A percentile compares a stretch with the other conserved stretches of the same genome.
These are phyloP conservation scores for Crithidia bombi DNA, from an alignment of 208 protist genomes.

Conservation along the genomic window DNA sequence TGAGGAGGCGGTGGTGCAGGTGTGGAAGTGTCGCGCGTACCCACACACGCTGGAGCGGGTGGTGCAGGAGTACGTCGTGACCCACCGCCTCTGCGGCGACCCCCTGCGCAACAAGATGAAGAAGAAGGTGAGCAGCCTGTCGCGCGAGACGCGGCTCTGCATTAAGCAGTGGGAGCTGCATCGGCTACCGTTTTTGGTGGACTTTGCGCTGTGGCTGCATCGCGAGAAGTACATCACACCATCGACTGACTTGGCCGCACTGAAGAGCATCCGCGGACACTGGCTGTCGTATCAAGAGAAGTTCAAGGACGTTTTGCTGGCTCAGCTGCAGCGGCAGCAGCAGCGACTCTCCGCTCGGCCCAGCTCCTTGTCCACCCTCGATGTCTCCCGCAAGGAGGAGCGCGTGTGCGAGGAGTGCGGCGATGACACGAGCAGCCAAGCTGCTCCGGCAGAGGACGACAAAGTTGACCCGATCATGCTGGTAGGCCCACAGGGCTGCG, in stretches of 20 bases:
- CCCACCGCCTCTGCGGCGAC: conserved; percentile 54
- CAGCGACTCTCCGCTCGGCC: conserved; percentile 17
- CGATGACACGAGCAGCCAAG: conserved; percentile 8
- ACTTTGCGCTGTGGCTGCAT: conserved; percentile 76
- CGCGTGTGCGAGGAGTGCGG: background rate
- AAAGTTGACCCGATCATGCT: conserved; percentile 60
- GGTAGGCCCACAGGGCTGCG: conserved; percentile 81
- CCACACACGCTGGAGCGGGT: conserved; percentile 65
- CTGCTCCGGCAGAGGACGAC: conserved; percentile 2
- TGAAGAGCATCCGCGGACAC: conserved; percentile 53
- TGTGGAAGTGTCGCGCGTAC: conserved; percentile 78
- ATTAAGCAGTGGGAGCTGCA: conserved; percentile 60
- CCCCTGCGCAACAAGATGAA: conserved; percentile 46
- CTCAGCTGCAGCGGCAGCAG: conserved; percentile 18
- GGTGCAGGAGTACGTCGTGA: conserved; percentile 78
- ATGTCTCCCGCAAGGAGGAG: conserved; percentile 21
- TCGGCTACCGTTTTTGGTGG: conserved; percentile 55
- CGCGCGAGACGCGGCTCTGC: conserved; percentile 44
- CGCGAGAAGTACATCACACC: conserved; percentile 58
- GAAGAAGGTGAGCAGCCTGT: conserved; percentile 63
- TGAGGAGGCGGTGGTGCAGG: conserved; percentile 52
- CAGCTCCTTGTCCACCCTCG: conserved; percentile 20
- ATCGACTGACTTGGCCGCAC: conserved; percentile 39
- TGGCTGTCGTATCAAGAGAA: conserved; percentile 71
- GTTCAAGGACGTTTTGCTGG: conserved; percentile 25